Evolutionary conservation across 2,329 filamentous ascomycete genomes (phyloP).

Genomic region (Dothistroma septosporum): DNA sequence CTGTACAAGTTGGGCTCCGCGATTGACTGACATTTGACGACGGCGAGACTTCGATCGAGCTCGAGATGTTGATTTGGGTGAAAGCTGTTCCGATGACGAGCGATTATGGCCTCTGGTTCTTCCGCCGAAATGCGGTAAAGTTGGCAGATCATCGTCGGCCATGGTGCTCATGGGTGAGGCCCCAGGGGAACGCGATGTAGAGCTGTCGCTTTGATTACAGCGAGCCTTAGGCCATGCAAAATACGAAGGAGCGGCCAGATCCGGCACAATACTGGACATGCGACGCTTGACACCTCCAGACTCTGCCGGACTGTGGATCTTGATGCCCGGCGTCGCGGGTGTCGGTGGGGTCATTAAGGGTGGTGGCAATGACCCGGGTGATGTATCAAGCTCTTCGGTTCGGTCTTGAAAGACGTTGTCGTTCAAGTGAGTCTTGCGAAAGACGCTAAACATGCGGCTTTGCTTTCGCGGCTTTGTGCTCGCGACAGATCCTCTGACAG

Average conservation of each 20-base stretch:
- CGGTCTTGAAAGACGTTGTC: constrained; percentile 7
- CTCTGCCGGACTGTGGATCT: constrained; percentile 11
- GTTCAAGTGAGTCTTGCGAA: constrained; percentile 16
- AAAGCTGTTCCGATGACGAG: constrained; percentile 23
- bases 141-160: not conserved
- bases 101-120: constrained; percentile 11
- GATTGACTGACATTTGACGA: constrained; percentile 6
- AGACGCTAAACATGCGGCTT: constrained; percentile 20
- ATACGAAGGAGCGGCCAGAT: constrained; percentile 18
- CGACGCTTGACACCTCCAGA: constrained; percentile 1
- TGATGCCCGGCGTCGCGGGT: constrained; percentile 16
- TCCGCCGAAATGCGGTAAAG: not conserved
- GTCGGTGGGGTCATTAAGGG: not conserved
- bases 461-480: constrained; percentile 14
- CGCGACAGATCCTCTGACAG: not conserved
- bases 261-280: constrained; percentile 13
- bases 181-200: constrained; percentile 8
- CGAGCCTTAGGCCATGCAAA: constrained; percentile 11
- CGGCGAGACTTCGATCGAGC: constrained; percentile 1
- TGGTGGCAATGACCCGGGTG: not conserved
- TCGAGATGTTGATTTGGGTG: constrained; percentile 14
- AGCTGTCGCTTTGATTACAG: constrained; percentile 11
- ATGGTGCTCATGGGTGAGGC: constrained; percentile 6
- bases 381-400: not conserved
- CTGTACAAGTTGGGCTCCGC: not conserved